phyloP scores from a whole-genome alignment of 768 basidiomycete genomes.

The Pholiota molesta region DNA sequence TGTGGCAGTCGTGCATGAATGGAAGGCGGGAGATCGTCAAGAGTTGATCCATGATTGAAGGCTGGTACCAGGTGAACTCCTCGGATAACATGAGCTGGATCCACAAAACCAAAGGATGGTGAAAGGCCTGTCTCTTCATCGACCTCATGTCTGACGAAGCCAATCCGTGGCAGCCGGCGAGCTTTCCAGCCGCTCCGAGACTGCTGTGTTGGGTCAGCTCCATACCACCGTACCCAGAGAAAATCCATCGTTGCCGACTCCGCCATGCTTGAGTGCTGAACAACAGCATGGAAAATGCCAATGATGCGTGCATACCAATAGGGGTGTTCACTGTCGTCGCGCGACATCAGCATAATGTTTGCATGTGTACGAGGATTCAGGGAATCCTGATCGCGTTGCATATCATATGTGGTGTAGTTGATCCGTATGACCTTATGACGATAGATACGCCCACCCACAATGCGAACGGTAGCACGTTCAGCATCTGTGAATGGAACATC shows the following conservation, averaged over 20 bases:
- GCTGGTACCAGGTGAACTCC: no score
- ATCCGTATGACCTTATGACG: conserved; percentile 32
- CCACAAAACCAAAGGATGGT: conserved; percentile 46
- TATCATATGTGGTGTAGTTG: conserved; percentile 47
- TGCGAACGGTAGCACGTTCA: no score
- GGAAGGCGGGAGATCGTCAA: no score
- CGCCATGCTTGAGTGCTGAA: conserved; percentile 8
- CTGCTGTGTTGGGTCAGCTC: no score
- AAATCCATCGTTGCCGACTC: conserved; percentile 23
- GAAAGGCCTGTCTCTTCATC: conserved; percentile 2
- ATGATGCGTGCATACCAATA: conserved; percentile 37
- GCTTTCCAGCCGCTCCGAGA: no score
- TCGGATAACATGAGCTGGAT: conserved; percentile 43
- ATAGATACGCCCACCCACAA: conserved; percentile 28
- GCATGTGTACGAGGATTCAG: conserved; percentile 39
- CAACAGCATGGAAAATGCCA: conserved; percentile 23
- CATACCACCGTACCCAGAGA: conserved; percentile 29
- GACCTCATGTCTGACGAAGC: conserved; percentile 29
- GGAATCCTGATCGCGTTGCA: conserved; percentile 36
- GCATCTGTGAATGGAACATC: no score
- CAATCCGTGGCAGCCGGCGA: conserved; percentile 24
- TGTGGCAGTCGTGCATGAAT: no score
- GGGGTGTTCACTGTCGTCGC: conserved; percentile 27
- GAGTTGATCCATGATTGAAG: no score
- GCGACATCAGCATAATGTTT: conserved; percentile 39